Percentiles rank a stretch among this genome's conserved stretches.
phyloP scores from a whole-genome alignment of 352 stramenopile genomes.

The Phytophthora cryptogea region DNA sequence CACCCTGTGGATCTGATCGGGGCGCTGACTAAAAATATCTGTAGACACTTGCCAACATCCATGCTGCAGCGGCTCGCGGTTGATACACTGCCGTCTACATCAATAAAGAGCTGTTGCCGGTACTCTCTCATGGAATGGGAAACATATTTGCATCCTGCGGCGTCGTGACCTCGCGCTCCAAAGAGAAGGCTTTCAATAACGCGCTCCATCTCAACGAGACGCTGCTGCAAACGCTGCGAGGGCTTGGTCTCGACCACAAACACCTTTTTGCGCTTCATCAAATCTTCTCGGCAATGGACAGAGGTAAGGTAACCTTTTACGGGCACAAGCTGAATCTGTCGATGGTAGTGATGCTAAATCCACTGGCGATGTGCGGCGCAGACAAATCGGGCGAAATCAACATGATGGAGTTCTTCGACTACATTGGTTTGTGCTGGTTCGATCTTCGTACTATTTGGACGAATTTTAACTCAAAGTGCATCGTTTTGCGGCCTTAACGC shows the following conservation, averaged over 20 bases:
- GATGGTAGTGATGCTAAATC: constrained; percentile 1
- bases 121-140: constrained; percentile 34
- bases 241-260: constrained; percentile 51
- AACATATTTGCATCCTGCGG: constrained; percentile 18
- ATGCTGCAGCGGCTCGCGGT: background rate
- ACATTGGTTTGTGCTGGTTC: constrained; percentile 46
- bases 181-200: constrained; percentile 38
- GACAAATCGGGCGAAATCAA: constrained; percentile 73
- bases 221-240: constrained; percentile 41
- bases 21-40: constrained; percentile 1
- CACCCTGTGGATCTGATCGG: background rate
- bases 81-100: background rate
- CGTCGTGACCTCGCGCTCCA: constrained; percentile 7
- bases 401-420: constrained; percentile 70
- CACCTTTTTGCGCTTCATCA: constrained; percentile 53
- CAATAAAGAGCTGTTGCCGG: background rate
- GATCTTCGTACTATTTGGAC: background rate
- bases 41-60: constrained; percentile 3
- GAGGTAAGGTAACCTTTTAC: constrained; percentile 21
- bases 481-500: background rate
- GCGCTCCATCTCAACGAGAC: constrained; percentile 39
- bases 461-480: background rate
- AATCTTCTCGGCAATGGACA: constrained; percentile 65
- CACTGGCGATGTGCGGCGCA: constrained; percentile 10
- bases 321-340: background rate